Evolutionary conservation across 1,139 yeast genomes (phyloP), one percentile per base, ranked within the genome.

Genomic region (Nakaseomyces nivariensis): DNA sequence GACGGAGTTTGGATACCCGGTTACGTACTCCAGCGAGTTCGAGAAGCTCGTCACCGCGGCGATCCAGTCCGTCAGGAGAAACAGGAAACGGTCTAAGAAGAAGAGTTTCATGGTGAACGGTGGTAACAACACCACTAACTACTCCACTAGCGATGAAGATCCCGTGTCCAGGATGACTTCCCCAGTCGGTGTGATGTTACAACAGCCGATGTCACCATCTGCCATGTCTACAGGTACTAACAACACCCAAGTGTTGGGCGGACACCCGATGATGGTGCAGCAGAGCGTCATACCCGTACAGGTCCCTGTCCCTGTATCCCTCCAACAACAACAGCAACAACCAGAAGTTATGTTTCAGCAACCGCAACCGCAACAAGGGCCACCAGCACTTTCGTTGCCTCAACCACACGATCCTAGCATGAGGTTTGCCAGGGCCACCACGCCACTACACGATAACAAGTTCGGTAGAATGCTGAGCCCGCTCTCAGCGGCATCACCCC

Each of bases 41-140:
- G 96, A 89, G 66, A 85, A 84, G 65, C 74, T 92, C 44, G 97
- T 92, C 0, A 72, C 96, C 34, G 95, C 96, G 2, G 97, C 96
- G 0, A 84, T 92, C 31, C 98, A 92, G 65, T 77, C 84, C 31
- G 88, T 81, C 4, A 69, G 89, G 51, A 68, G 89, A 53, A 82
- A 82, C 61, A 72, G 85, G 54, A 82, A 81, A 59, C 69, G 89
- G 51, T 73, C 79, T 10, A 71, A 60, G 50, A 71, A 60, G 50
- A 56, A 56, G 36, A 32, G 46, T 27, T 41, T 31, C 42, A 37
- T 41, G 32, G 17, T 42, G 22, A 33, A 29, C 36, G 38, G 47
- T n/a, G 22, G 48, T 22, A 38, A 11, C 22, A 17, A 17, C 3
- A 29, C 11, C 34, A 9, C 34, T 24, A 49, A 26, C 17, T 31